phyloP scores from a whole-genome alignment of 495 filamentous ascomycete genomes.

The Letharia columbiana region DNA sequence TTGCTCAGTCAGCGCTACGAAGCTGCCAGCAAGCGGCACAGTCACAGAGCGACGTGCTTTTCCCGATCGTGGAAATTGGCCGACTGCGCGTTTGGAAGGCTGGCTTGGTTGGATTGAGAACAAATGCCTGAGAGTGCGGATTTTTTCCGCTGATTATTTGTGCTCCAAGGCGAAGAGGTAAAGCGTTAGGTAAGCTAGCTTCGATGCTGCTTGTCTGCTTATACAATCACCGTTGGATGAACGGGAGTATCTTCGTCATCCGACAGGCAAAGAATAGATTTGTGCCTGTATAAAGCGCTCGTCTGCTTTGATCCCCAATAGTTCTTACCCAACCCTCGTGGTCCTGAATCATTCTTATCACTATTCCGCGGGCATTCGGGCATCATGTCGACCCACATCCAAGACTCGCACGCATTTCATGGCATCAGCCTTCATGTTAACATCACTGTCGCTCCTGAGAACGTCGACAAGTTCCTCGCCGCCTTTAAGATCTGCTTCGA shows the following conservation, averaged over 20 bases:
- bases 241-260: background rate
- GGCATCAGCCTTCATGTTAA: constrained; percentile 34
- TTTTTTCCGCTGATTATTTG: background rate
- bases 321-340: background rate
- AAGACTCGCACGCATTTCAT: background rate
- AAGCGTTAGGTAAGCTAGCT: background rate
- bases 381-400: background rate
- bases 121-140: background rate
- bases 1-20: background rate
- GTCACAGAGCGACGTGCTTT: too few relatives aligned
- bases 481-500: constrained; percentile 36
- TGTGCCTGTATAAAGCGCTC: background rate
- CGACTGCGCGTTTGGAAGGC: too few relatives aligned
- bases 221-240: background rate
- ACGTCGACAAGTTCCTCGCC: constrained; percentile 37
- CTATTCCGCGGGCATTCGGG: background rate
- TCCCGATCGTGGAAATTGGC: too few relatives aligned
- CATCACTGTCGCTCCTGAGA: constrained; percentile 35
- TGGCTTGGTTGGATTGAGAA: background rate
- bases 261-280: background rate
- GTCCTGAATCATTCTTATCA: background rate
- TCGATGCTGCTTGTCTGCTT: background rate
- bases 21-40: background rate
- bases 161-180: background rate
- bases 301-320: background rate